A percentile compares a stretch with the other conserved stretches of the same genome.
These are phyloP conservation scores for Aspergillus sp. DNA, from an alignment of 2,329 filamentous ascomycete species.

Conservation along the genomic window DNA sequence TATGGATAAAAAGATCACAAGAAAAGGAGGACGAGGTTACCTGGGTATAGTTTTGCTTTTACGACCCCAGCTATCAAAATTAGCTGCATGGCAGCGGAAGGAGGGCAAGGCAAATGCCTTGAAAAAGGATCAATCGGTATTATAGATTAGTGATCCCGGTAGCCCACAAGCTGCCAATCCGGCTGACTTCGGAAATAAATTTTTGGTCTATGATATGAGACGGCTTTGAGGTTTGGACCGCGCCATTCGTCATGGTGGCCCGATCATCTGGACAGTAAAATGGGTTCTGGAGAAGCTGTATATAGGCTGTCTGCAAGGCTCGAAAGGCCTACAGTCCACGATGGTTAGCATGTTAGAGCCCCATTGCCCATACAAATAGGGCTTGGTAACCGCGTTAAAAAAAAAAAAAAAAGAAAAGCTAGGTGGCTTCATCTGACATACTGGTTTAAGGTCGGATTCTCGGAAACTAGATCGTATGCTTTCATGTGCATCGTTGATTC, in stretches of 20 bases:
- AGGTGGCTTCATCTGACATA: constrained; percentile 42
- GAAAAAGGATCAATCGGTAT: constrained; percentile 48
- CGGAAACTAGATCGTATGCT: constrained; percentile 64
- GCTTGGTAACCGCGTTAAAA: not conserved
- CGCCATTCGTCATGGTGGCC: constrained; percentile 56
- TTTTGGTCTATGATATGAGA: constrained; percentile 75
- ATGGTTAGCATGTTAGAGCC: not conserved
- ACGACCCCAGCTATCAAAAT: not conserved
- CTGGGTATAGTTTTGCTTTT: not conserved
- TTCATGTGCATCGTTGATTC: constrained; percentile 31
- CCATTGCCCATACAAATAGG: not conserved
- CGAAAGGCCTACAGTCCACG: constrained; percentile 66
- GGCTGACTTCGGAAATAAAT: constrained; percentile 79
- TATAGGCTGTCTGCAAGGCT: constrained; percentile 90
- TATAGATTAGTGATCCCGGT: constrained; percentile 68
- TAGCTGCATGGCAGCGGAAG: not conserved
- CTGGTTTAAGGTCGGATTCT: constrained; percentile 84
- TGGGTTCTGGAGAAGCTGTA: constrained; percentile 84
- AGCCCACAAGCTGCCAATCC: constrained; percentile 82
- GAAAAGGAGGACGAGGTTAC: not conserved
- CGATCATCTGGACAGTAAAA: constrained; percentile 92
- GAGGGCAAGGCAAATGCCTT: not conserved
- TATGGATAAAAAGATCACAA: not conserved
- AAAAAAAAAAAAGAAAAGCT: not conserved
- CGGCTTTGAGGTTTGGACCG: constrained; percentile 42